A percentile compares a stretch with the other conserved stretches of the same genome.
Evolutionary conservation across 2,329 filamentous ascomycete genomes (phyloP).

Genomic region (Ascochyta rabiei): DNA sequence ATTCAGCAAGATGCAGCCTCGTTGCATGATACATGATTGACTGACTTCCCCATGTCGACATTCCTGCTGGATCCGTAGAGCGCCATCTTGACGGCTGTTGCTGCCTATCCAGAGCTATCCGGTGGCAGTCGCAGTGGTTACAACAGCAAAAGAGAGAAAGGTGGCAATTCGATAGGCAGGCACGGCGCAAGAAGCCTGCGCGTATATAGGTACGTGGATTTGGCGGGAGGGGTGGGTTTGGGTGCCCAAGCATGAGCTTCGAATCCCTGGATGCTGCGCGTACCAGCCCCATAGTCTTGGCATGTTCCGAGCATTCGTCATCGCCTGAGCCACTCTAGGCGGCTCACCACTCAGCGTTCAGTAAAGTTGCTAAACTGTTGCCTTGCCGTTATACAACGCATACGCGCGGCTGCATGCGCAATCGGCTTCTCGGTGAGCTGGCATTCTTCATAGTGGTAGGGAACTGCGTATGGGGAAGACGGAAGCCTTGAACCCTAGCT

Average conservation of each 20-base stretch:
- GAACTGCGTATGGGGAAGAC: slow-evolving; percentile 17
- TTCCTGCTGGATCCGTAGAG: slow-evolving; percentile 57
- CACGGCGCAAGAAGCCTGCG: slow-evolving; percentile 18
- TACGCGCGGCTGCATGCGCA: slow-evolving; percentile 45
- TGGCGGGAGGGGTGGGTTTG: slow-evolving; percentile 15
- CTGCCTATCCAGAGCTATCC: slow-evolving; percentile 25
- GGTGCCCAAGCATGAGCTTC: slow-evolving; percentile 25
- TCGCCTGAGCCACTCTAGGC: slow-evolving; percentile 26
- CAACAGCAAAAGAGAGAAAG: neutral
- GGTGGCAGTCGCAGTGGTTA: slow-evolving; percentile 14
- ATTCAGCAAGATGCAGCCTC: slow-evolving; percentile 2
- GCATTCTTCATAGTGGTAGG: slow-evolving; percentile 26
- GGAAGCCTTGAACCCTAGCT: slow-evolving; percentile 26
- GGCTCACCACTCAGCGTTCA: neutral
- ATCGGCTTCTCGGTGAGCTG: slow-evolving; percentile 33
- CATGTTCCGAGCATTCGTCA: slow-evolving; percentile 33
- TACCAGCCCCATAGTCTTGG: slow-evolving; percentile 24
- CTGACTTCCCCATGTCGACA: slow-evolving; percentile 67
- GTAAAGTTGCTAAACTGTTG: slow-evolving; percentile 20
- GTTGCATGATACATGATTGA: slow-evolving; percentile 8
- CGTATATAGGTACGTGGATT: slow-evolving; percentile 9
- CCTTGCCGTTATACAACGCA: slow-evolving; percentile 38
- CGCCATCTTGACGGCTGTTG: slow-evolving; percentile 36
- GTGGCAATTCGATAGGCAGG: slow-evolving; percentile 12
- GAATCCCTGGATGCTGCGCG: slow-evolving; percentile 24